Conservation (phyloP, 371 early-diverging fungal species). For the Dichotomocladium elegans region DNA sequence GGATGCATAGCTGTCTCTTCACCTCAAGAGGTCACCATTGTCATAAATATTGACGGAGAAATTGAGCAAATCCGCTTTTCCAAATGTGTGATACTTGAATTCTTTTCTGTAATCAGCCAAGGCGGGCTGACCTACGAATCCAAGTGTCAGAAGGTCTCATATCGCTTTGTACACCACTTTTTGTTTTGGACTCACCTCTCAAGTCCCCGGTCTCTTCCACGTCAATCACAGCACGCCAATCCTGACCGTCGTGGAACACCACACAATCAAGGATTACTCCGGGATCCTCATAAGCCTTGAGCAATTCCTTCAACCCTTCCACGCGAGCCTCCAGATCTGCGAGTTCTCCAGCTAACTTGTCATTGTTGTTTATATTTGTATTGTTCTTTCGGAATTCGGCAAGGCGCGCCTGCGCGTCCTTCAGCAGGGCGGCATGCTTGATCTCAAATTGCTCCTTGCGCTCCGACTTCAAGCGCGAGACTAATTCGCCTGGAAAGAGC, state of each 20-base stretch:
- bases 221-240: conserved; percentile 87
- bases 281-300: conserved; percentile 69
- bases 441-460: conserved; percentile 61
- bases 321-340: conserved; percentile 69
- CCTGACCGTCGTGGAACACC: conserved; percentile 82
- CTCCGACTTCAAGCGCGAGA: conserved; percentile 60
- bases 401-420: conserved; percentile 57
- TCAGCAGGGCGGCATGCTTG: conserved; percentile 62
- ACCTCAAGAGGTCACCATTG: conserved; percentile 69
- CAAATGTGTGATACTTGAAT: conserved; percentile 70
- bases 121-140: conserved; percentile 39
- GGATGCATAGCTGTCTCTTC: background rate
- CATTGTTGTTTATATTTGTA: conserved; percentile 18
- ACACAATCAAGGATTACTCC: conserved; percentile 84
- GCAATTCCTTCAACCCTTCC: conserved; percentile 61
- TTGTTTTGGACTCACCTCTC: conserved; percentile 47
- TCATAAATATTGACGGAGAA: conserved; percentile 92
- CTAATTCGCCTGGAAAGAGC: conserved; percentile 71
- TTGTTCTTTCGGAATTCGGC: conserved; percentile 43
- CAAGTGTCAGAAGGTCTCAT: conserved; percentile 6
- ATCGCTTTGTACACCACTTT: background rate
- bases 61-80: conserved; percentile 76
- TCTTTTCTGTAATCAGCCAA: conserved; percentile 80
- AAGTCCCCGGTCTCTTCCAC: conserved; percentile 78
- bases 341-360: conserved; percentile 29